These are phyloP conservation scores for Malassezia sympodialis DNA, from an alignment of 1,284 basidiomycete genomes.

Conservation along the genomic window DNA sequence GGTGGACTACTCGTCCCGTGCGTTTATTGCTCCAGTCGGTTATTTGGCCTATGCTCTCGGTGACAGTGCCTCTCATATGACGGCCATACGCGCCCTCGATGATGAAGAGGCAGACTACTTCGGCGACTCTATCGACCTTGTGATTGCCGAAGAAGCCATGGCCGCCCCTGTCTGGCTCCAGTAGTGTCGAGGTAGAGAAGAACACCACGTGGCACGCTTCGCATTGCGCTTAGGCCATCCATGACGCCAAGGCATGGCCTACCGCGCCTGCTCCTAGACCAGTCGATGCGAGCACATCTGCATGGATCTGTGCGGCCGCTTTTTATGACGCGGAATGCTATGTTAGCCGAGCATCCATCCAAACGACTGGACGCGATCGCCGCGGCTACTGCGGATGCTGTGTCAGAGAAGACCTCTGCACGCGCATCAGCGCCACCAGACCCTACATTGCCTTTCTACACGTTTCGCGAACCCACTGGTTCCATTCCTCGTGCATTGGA, in stretches of 20 bases:
- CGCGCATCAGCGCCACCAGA: neutral
- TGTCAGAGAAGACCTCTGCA: neutral
- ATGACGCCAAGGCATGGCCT: neutral
- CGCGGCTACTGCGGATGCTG: neutral
- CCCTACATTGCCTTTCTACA: neutral
- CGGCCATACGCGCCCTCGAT: conserved; percentile 22
- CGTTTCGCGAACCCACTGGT: neutral
- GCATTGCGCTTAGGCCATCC: neutral
- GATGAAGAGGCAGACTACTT: conserved; percentile 27
- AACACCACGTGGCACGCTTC: neutral
- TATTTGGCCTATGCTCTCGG: conserved; percentile 33
- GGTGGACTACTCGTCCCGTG: conserved; percentile 31
- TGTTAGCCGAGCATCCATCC: neutral
- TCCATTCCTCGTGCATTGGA: neutral
- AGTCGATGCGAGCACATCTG: neutral
- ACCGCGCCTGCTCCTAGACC: neutral
- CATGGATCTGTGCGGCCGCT: neutral
- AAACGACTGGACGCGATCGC: neutral
- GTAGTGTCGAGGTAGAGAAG: neutral
- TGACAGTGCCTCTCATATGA: conserved; percentile 20
- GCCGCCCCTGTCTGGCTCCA: conserved; percentile 25
- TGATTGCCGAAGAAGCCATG: conserved; percentile 34
- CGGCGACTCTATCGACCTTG: conserved; percentile 37
- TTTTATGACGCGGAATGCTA: neutral
- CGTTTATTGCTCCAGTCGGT: conserved; percentile 34